Percentiles rank a stretch among this genome's conserved stretches.
These are phyloP conservation scores for Irineochytrium annulatum DNA, from an alignment of 192 early-diverging fungal species.

Conservation along the genomic window DNA sequence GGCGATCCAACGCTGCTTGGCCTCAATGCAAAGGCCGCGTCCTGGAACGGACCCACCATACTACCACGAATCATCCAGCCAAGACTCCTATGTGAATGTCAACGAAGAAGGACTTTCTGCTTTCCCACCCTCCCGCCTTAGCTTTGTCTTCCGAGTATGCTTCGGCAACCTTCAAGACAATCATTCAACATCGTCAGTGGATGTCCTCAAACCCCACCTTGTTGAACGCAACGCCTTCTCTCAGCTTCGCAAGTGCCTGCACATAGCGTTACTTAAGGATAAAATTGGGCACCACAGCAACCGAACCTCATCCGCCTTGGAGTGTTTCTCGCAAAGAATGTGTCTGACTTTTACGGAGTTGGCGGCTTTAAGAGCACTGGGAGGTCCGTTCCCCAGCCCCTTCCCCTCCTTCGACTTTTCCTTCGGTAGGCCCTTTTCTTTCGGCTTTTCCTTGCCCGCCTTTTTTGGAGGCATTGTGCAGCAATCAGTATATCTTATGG, in stretches of 20 bases:
- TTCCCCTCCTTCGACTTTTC: too few species aligned
- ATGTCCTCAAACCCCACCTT: conserved; percentile 30
- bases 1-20: conserved; percentile 63
- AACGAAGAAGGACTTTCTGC: too few species aligned
- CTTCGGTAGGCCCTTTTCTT: too few species aligned
- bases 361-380: background rate
- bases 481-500: too few species aligned
- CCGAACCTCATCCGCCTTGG: too few species aligned
- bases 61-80: conserved; percentile 74
- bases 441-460: too few species aligned
- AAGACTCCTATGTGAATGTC: too few species aligned
- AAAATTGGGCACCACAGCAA: too few species aligned
- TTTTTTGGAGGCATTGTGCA: too few species aligned
- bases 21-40: conserved; percentile 71
- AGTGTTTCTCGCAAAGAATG: conserved; percentile 82
- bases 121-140: conserved; percentile 69
- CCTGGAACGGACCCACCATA: conserved; percentile 74
- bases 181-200: conserved; percentile 1
- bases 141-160: conserved; percentile 81
- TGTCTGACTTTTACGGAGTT: conserved; percentile 54
- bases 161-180: conserved; percentile 57
- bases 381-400: too few species aligned
- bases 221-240: conserved; percentile 56
- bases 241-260: conserved; percentile 65
- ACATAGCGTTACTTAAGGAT: too few species aligned